Evolutionary conservation across 106 monocot species (phyloP).

Genomic region (Apostasia ramifera): DNA sequence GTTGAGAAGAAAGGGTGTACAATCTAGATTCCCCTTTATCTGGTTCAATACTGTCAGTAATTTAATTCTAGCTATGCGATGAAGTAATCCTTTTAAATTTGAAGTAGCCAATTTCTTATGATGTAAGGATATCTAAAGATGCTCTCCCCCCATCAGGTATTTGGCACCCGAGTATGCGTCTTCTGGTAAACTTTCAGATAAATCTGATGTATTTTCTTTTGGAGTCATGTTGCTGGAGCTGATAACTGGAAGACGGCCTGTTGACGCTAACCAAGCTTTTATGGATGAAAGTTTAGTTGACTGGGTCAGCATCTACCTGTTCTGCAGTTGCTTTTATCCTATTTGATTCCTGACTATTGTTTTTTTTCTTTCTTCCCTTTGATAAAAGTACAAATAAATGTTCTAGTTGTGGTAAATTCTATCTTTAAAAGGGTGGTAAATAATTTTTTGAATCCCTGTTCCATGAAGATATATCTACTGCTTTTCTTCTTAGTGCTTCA

Average conservation of each 20-base stretch:
- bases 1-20: no score
- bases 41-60: no score
- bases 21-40: no score
- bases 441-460: no score
- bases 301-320: constrained; percentile 24
- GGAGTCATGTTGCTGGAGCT: constrained; percentile 57
- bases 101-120: no score
- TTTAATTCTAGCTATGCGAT: no score
- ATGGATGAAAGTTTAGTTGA: constrained; percentile 55
- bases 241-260: constrained; percentile 41
- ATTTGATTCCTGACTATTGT: not conserved
- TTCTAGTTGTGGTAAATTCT: no score
- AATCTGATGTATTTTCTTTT: constrained; percentile 57
- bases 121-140: no score
- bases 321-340: not conserved
- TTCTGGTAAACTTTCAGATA: constrained; percentile 47
- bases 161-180: constrained; percentile 60
- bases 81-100: no score
- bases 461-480: no score
- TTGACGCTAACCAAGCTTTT: constrained; percentile 21
- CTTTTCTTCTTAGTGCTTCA: no score
- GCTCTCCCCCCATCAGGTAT: constrained; percentile 18
- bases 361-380: not conserved
- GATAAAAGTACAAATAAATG: not conserved
- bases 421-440: no score